A percentile compares a stretch with the other conserved stretches of the same genome.
Conservation (phyloP, 306 rosid genomes). For the Canavalia gladiata region DNA sequence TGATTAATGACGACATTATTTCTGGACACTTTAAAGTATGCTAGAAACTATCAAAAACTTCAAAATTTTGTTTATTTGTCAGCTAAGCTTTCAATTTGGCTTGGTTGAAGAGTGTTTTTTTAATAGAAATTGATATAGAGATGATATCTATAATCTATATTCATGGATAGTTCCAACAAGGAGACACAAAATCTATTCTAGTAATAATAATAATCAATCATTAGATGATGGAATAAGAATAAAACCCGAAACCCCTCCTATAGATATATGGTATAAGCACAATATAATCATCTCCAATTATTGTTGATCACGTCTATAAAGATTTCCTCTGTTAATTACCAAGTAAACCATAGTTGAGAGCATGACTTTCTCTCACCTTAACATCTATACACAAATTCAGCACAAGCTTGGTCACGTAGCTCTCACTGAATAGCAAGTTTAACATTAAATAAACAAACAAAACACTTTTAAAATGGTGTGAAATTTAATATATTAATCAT, state of each 20-base stretch:
- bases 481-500: constrained; percentile 13
- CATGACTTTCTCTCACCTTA: constrained; percentile 27
- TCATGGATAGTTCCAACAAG: constrained; percentile 38
- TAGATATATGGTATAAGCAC: not conserved
- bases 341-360: constrained; percentile 26
- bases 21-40: constrained; percentile 1
- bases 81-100: constrained; percentile 41
- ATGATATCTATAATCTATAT: not conserved
- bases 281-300: constrained; percentile 25
- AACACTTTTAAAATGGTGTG: not conserved
- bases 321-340: constrained; percentile 35
- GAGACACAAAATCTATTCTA: constrained; percentile 49
- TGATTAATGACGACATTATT: constrained; percentile 16
- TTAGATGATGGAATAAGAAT: constrained; percentile 42
- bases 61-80: constrained; percentile 5
- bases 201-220: constrained; percentile 43
- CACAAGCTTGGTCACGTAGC: constrained; percentile 22
- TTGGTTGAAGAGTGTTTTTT: constrained; percentile 9
- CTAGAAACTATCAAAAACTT: constrained; percentile 6
- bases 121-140: constrained; percentile 3
- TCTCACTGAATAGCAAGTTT: constrained; percentile 25
- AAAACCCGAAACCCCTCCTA: constrained; percentile 18
- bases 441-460: constrained; percentile 7
- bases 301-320: constrained; percentile 36
- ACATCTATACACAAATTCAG: not conserved